These are phyloP conservation scores for Proliferodiscus dingleyae DNA, from an alignment of 2,329 filamentous ascomycete species.

Conservation along the genomic window DNA sequence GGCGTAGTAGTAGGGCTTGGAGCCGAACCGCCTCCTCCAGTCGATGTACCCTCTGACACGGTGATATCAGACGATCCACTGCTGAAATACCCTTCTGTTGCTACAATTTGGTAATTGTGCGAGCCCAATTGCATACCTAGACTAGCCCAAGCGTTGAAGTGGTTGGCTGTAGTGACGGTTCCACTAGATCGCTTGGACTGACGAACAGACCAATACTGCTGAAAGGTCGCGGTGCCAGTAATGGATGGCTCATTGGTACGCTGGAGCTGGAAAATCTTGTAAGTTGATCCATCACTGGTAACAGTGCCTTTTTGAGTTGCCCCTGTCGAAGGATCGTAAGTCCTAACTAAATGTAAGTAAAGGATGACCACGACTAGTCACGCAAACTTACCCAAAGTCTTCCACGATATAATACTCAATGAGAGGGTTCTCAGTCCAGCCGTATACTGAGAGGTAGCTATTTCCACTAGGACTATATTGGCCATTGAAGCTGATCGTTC, in stretches of 20 bases:
- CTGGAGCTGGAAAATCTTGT: slow-evolving; percentile 38
- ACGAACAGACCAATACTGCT: slow-evolving; percentile 50
- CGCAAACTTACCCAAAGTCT: slow-evolving; percentile 32
- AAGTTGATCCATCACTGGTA: slow-evolving; percentile 46
- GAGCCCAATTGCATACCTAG: slow-evolving; percentile 44
- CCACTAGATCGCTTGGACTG: slow-evolving; percentile 44
- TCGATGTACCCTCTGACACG: background rate
- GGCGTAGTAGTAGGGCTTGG: background rate
- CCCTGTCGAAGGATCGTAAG: slow-evolving; percentile 39
- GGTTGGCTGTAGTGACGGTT: slow-evolving; percentile 43
- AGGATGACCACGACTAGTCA: too few relatives aligned
- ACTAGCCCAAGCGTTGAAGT: slow-evolving; percentile 49
- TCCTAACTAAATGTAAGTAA: slow-evolving; percentile 19
- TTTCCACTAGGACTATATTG: slow-evolving; percentile 33
- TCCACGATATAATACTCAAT: slow-evolving; percentile 58
- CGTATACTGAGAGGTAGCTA: slow-evolving; percentile 50
- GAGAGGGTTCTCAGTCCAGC: slow-evolving; percentile 49
- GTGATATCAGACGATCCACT: slow-evolving; percentile 43
- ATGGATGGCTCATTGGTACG: slow-evolving; percentile 15
- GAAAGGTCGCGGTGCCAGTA: slow-evolving; percentile 43
- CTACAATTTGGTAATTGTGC: slow-evolving; percentile 47
- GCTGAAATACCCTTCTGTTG: slow-evolving; percentile 50
- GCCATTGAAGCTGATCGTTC: slow-evolving; percentile 37
- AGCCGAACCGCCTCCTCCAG: background rate
- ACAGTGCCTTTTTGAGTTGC: slow-evolving; percentile 46